phyloP scores from a whole-genome alignment of 495 filamentous ascomycete species.

The Glarea lozoyensis region DNA sequence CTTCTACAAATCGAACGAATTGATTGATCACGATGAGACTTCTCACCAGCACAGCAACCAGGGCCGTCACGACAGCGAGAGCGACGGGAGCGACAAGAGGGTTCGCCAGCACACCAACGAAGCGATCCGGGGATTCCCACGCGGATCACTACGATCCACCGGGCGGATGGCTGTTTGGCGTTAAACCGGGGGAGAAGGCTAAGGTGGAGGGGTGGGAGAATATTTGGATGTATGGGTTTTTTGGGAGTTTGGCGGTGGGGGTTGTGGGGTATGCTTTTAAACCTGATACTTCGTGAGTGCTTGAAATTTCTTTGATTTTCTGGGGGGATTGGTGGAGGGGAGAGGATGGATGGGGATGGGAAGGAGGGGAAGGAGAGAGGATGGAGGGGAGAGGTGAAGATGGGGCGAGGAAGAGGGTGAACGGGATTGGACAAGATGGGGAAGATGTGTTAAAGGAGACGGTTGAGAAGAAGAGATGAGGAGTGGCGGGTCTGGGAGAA shows the following conservation, averaged over 20 bases:
- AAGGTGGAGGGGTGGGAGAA: conserved; percentile 94
- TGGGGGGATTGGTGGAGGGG: neutral
- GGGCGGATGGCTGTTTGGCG: conserved; percentile 79
- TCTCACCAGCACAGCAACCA: neutral
- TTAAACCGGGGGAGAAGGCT: conserved; percentile 89
- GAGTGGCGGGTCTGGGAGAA: too few relatives aligned
- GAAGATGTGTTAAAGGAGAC: too few relatives aligned
- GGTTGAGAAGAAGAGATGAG: too few relatives aligned
- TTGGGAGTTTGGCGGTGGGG: conserved; percentile 66
- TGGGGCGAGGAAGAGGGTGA: neutral
- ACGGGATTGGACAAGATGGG: too few relatives aligned
- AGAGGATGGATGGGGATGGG: neutral
- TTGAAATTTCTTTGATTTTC: conserved; percentile 3
- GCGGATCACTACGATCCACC: conserved; percentile 84
- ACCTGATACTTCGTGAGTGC: conserved; percentile 95
- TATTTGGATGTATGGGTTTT: conserved; percentile 81
- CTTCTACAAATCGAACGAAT: neutral
- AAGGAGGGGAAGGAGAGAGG: neutral
- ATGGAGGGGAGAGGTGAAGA: neutral
- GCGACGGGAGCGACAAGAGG: neutral
- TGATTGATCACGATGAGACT: neutral
- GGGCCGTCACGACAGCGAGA: neutral
- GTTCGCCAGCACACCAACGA: conserved; percentile 4
- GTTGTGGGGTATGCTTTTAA: conserved; percentile 89
- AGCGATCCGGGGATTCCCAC: conserved; percentile 30